Conservation (phyloP, 2,329 filamentous ascomycete genomes). For the Ophiocordyceps polyrhachis-furcata region DNA sequence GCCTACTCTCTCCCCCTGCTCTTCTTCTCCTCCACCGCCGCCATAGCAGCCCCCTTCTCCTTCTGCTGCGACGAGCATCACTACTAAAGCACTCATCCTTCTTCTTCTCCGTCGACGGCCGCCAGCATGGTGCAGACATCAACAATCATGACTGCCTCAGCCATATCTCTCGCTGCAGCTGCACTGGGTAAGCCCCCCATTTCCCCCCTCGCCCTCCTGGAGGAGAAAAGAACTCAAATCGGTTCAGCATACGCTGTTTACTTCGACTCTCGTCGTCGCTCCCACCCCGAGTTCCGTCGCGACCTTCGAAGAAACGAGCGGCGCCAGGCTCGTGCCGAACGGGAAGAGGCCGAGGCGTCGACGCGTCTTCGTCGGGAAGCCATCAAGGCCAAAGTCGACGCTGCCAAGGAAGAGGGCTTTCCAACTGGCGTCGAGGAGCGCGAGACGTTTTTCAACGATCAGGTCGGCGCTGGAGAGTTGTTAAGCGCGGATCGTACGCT, state of each 20-base stretch:
- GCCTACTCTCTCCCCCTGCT: too few species aligned
- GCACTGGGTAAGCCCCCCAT: slow-evolving; percentile 30
- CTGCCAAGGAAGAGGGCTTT: slow-evolving; percentile 81
- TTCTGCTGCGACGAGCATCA: neutral
- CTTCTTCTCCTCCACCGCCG: neutral
- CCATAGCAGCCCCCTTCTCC: neutral
- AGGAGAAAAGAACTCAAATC: neutral
- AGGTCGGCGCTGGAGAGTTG: slow-evolving; percentile 75
- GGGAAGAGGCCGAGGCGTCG: slow-evolving; percentile 50
- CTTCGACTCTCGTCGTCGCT: slow-evolving; percentile 49
- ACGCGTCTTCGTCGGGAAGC: slow-evolving; percentile 48
- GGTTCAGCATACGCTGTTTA: slow-evolving; percentile 37
- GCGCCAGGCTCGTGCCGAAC: slow-evolving; percentile 49
- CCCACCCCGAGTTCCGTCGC: slow-evolving; percentile 45
- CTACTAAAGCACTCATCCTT: neutral
- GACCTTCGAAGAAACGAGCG: slow-evolving; percentile 58
- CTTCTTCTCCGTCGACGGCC: neutral
- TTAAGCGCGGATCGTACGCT: slow-evolving; percentile 64
- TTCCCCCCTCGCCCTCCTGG: neutral
- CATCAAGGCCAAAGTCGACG: slow-evolving; percentile 58
- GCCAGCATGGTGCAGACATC: slow-evolving; percentile 27
- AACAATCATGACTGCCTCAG: slow-evolving; percentile 40
- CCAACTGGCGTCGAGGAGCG: slow-evolving; percentile 79
- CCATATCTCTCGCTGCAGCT: slow-evolving; percentile 40
- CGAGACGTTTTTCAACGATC: slow-evolving; percentile 91